Conservation (phyloP, 495 filamentous ascomycete genomes). For the Endocarpon pusillum region DNA sequence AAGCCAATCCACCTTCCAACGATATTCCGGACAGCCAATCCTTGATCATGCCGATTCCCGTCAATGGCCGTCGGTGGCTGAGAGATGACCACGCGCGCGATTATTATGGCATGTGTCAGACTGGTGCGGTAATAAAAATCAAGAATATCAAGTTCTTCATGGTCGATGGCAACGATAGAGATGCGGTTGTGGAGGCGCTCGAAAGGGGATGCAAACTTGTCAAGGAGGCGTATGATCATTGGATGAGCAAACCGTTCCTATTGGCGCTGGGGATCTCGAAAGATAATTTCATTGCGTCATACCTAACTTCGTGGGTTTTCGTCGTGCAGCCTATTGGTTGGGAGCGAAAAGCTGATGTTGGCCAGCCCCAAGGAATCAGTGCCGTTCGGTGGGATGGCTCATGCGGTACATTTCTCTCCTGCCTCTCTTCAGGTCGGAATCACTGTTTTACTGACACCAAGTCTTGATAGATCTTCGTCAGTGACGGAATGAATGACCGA, state of each 20-base stretch:
- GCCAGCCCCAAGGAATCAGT: too few species aligned
- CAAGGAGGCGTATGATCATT: neutral
- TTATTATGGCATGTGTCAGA: conserved; percentile 1
- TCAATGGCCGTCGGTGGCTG: conserved; percentile 2
- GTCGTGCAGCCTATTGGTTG: too few species aligned
- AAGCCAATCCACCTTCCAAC: neutral
- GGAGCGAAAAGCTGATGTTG: too few species aligned
- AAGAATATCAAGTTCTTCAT: conserved; percentile 1
- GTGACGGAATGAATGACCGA: conserved; percentile 2
- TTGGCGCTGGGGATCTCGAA: too few species aligned
- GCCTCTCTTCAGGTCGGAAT: too few species aligned
- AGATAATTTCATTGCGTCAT: too few species aligned
- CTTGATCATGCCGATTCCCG: neutral
- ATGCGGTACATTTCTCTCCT: too few species aligned
- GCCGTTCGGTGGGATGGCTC: too few species aligned
- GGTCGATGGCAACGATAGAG: neutral
- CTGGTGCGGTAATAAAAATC: neutral
- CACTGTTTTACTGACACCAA: too few species aligned
- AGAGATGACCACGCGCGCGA: neutral
- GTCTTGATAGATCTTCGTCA: conserved; percentile 1
- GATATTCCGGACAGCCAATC: neutral
- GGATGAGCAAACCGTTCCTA: too few species aligned
- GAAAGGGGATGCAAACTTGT: neutral
- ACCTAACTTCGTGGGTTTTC: too few species aligned
- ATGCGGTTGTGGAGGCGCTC: neutral